Conservation (phyloP, 1,139 yeast species). For the Zygosaccharomyces sapae region DNA sequence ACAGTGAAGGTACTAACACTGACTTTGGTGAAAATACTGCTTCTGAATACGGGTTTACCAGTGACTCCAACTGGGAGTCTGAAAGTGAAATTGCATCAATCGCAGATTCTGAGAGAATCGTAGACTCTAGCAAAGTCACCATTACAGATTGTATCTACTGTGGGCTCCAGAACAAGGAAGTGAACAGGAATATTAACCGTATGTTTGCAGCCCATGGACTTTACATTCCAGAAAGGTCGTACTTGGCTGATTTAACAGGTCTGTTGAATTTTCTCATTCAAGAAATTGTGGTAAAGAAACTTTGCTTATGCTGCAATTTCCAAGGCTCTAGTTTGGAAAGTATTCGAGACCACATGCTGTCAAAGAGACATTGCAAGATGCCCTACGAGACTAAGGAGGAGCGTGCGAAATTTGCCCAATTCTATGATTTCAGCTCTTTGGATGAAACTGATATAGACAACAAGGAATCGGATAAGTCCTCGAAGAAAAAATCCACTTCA, state of each 20-base stretch:
- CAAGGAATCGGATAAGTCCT: constrained; percentile 27
- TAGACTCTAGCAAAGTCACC: constrained; percentile 16
- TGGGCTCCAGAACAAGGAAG: constrained; percentile 39
- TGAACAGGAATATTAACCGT: constrained; percentile 68
- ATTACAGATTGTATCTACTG: constrained; percentile 41
- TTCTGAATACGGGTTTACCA: constrained; percentile 46
- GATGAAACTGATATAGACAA: constrained; percentile 38
- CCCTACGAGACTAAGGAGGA: constrained; percentile 87
- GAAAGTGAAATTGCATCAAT: constrained; percentile 30
- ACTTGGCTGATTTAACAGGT: constrained; percentile 65
- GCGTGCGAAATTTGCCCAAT: constrained; percentile 72
- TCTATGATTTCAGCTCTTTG: constrained; percentile 77
- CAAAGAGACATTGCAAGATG: constrained; percentile 80
- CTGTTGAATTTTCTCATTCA: constrained; percentile 72
- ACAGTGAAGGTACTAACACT: constrained; percentile 37
- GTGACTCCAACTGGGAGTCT: constrained; percentile 44
- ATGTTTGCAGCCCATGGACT: constrained; percentile 78
- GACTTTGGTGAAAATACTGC: constrained; percentile 48
- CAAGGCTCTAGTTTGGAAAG: constrained; percentile 82
- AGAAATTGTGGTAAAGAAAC: constrained; percentile 77
- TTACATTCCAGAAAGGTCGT: constrained; percentile 77
- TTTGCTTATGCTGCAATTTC: constrained; percentile 77
- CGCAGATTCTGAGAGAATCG: constrained; percentile 26
- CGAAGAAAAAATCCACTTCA: constrained; percentile 31
- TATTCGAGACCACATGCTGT: constrained; percentile 82